Conservation (phyloP, 1,139 yeast genomes). For the Scheffersomyces quercinus region DNA sequence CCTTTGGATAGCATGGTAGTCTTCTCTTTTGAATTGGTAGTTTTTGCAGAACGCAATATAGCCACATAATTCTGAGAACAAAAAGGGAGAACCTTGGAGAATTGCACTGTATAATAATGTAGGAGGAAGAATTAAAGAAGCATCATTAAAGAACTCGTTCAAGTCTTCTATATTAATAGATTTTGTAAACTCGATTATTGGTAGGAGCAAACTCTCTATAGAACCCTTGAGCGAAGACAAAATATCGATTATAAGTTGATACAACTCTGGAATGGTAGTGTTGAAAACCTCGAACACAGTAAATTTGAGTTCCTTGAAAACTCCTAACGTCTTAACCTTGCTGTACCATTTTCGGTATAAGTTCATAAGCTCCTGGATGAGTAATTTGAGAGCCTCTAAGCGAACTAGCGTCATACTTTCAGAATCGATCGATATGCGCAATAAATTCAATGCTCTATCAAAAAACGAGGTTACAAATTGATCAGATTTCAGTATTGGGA, state of each 20-base stretch:
- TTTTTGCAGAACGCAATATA: conserved; percentile 48
- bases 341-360: conserved; percentile 6
- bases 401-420: too few species aligned
- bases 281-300: conserved; percentile 7
- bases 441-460: neutral
- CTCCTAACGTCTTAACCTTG: neutral
- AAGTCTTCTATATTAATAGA: conserved; percentile 9
- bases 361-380: conserved; percentile 4
- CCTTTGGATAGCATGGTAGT: conserved; percentile 44
- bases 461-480: conserved; percentile 3
- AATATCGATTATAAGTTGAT: conserved; percentile 5
- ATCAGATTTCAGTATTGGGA: conserved; percentile 5
- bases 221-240: neutral
- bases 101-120: conserved; percentile 35
- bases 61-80: conserved; percentile 50
- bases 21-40: conserved; percentile 26
- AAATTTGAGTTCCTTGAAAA: neutral
- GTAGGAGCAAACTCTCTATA: conserved; percentile 7
- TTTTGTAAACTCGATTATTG: conserved; percentile 12
- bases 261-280: conserved; percentile 7
- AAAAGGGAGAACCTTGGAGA: conserved; percentile 41
- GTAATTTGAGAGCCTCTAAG: neutral
- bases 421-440: too few species aligned
- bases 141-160: conserved; percentile 12
- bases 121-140: conserved; percentile 37